Base-by-base conservation (phyloP, 495 filamentous ascomycete species). In the Penicillium paradoxum region DNA sequence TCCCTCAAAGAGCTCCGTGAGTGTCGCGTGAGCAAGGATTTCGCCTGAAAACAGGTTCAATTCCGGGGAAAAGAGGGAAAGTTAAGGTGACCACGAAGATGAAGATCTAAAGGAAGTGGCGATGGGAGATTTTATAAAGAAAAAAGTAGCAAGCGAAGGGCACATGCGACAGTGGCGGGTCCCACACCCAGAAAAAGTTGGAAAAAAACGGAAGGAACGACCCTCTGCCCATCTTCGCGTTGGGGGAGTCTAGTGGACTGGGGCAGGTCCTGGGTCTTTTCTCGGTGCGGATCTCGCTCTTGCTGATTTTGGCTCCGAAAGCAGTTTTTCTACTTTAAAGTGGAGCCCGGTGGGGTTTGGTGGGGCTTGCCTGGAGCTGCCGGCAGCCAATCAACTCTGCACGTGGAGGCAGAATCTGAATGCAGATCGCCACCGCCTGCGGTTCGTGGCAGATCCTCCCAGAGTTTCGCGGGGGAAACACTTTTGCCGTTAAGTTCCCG, bases 321-420 rank as follows among this genome's bases (percentile, higher is more conserved):
- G 18, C 39, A 36, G 50, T n/a, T 38, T 18, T 14, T 45, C 41
- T 15, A 17, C 9, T 44, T 18, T n/a, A 27, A n/a, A 50, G 29
- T 32, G 18, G 25, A 24, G 3, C 2, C 1, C 1, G 25, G 38
- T 32, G 29, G 49, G 9, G 7, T 7, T n/a, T 2, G 1, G n/a
- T 29, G 46, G 46, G 8, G 15, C 22, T 10, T 27, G 7, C 18
- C 49, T 32, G 42, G 49, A 36, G 49, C 21, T 43, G n/a, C 38
- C 45, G 37, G 4, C 14, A 53, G 6, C 62, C 62, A 64, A 64
- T 62, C 11, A 62, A 36, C 4, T 4, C 2, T 17, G 53, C 62
- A 64, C 62, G 62, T 64, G 62, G 58, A 13, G 55, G 62, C 62
- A 64, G 58, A 64, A 62, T 55, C 11, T 0, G 2, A 19, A 45